Evolutionary conservation across 257 asterid species (phyloP), one percentile per base, ranked within the genome.

Genomic region (Solanum pimpinellifolium): DNA sequence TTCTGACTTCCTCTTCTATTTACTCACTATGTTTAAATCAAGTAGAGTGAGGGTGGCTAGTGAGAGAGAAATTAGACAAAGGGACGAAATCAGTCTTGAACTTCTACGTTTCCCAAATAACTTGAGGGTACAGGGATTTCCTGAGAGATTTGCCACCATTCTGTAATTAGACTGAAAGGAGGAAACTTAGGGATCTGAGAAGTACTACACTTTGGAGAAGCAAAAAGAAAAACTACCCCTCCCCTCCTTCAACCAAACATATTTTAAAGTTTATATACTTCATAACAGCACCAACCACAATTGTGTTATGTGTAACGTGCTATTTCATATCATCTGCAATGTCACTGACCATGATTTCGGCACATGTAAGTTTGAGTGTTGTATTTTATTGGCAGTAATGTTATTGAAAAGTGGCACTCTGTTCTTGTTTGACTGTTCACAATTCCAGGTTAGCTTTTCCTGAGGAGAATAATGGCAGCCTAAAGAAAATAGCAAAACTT

Each of bases 401-500:
- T 47, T 16, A 27, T 9, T 9, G 20, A 18, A 29, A 81, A 81
- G 29, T 7, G 20, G 66, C 5, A 16, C 29, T 29, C 42, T 14
- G 6, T 18, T 37, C 6, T 74, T 74, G 56, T 74, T 74, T 39
- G 52, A 74, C 78, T 33, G 82, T 85, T 90, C 52, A 88, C 83
- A 42, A 88, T 91, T 87, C 66, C 90, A 95, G 99, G 88, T 89
- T 95, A 88, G 93, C 98, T 41, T 97, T 97, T 88, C 98, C 99
- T 27, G 98, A 97, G 91, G 97, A 92, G 92, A 96, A 93, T 87
- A 96, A 95, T 88, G 94, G 93, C 87, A 96, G 94, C 92, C 91
- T 75, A 92, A 95, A 91, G 91, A 92, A 90, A 89, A 93, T 93
- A 89, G 90, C 88, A 86, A 97, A 97, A 92, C 93, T 96, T 69